Conservation (phyloP, 1,284 basidiomycete genomes). For the Puccinia horiana region DNA sequence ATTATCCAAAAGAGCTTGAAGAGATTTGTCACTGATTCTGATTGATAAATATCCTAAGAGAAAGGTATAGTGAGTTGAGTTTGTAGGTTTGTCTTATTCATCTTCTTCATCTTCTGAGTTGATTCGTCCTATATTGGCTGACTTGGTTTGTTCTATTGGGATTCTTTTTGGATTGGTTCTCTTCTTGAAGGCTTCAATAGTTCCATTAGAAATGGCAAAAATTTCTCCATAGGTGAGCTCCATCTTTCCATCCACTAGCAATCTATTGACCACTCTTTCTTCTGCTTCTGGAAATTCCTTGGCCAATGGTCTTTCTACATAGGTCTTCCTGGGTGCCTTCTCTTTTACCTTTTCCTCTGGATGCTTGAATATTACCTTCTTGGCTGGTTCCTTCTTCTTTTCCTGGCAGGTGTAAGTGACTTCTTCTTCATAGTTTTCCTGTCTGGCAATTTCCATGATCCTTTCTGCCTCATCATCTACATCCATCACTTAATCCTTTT, state of each 20-base stretch:
- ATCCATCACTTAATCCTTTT: not conserved
- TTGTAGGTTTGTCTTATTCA: not conserved
- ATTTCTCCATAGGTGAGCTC: not conserved
- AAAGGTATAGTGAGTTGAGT: not conserved
- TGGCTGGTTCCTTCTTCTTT: not conserved
- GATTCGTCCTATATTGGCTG: not conserved
- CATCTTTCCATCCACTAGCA: not conserved
- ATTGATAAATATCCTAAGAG: not conserved
- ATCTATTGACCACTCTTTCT: not conserved
- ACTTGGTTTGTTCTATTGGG: not conserved
- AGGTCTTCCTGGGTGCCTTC: not conserved
- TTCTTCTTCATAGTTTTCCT: not conserved
- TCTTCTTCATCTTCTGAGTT: not conserved
- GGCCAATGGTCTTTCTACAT: not conserved
- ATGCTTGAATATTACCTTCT: not conserved
- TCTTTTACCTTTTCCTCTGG: not conserved
- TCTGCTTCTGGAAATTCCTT: not conserved
- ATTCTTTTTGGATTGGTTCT: not conserved
- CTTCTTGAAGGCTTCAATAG: not conserved
- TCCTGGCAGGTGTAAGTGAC: not conserved
- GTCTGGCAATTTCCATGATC: constrained; percentile 4
- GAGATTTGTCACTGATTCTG: not conserved
- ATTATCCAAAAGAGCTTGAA: not conserved
- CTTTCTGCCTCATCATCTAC: not conserved
- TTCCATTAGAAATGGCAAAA: not conserved